These are phyloP conservation scores for Extremus antarcticus DNA, from an alignment of 495 filamentous ascomycete species.

Conservation along the genomic window DNA sequence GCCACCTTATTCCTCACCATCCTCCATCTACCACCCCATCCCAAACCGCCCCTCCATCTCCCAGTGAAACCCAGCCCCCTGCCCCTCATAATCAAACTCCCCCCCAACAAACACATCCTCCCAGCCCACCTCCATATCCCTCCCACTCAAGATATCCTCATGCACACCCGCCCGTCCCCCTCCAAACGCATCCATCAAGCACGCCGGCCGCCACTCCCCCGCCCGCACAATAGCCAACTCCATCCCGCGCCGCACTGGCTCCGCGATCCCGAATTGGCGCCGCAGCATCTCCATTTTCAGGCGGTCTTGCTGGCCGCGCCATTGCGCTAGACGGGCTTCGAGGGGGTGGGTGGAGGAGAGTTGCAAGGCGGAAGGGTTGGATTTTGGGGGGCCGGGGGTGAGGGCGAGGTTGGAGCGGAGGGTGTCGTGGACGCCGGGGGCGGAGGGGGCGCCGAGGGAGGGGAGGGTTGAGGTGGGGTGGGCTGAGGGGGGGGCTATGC, in stretches of 20 bases:
- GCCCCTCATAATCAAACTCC: slow-evolving; percentile 34
- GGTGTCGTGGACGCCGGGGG: slow-evolving; percentile 82
- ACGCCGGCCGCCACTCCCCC: slow-evolving; percentile 42
- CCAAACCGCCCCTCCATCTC: slow-evolving; percentile 87
- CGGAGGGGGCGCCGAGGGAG: slow-evolving; percentile 61
- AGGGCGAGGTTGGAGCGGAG: slow-evolving; percentile 65
- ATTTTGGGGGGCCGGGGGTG: slow-evolving; percentile 35
- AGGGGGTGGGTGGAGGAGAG: slow-evolving; percentile 69
- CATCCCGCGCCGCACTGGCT: slow-evolving; percentile 90
- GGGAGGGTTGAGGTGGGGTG: slow-evolving; percentile 38
- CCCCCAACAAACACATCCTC: slow-evolving; percentile 75
- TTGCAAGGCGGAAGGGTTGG: slow-evolving; percentile 21
- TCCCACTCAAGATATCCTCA: slow-evolving; percentile 67
- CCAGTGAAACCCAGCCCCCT: slow-evolving; percentile 59
- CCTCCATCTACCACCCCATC: slow-evolving; percentile 49
- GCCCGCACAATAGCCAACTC: slow-evolving; percentile 73
- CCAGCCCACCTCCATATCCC: slow-evolving; percentile 66
- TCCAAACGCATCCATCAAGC: slow-evolving; percentile 26
- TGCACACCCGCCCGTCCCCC: slow-evolving; percentile 30
- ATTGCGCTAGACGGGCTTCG: slow-evolving; percentile 72
- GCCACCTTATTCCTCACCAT: slow-evolving; percentile 6
- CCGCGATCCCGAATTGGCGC: slow-evolving; percentile 80
- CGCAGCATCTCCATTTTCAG: slow-evolving; percentile 81
- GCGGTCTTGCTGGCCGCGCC: slow-evolving; percentile 72
- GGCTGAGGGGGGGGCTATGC: slow-evolving; percentile 59